Evolutionary conservation across 2,329 filamentous ascomycete species (phyloP), one percentile per base, ranked within the genome.

Genomic region (Teratosphaeriaceae sp.): DNA sequence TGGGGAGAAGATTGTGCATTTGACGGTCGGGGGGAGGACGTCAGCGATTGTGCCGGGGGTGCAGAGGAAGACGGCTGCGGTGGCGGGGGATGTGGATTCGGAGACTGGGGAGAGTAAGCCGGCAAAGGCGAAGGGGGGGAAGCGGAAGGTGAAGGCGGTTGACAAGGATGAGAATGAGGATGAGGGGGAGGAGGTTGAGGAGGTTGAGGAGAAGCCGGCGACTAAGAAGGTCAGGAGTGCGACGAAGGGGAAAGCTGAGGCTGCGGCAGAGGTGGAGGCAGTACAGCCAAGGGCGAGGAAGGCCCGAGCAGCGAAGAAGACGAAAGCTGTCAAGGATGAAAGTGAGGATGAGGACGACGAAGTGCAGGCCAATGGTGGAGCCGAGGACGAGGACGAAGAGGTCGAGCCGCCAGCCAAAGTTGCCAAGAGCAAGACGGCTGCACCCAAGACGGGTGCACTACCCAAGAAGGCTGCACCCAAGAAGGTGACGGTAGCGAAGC

Each of bases 1-100:
- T 51, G 92, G 92, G 0, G 83, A 88, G 50, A 88, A 84, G 64
- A 82, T 97, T 35, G 80, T 81, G 0, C 92, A 90, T 58, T 66
- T 97, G 38, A 96, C 84, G 0, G 90, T 97, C 0, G 90, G 90
- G 0, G 89, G 90, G 2, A 74, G 92, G 35, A 97, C 92, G 3
- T 95, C 87, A 58, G 94, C 89, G 37, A 84, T 90, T 40, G 88
- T 94, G 0, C 88, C 88, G 0, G 79, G 74, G 11, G 68, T 92
- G 21, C 92, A 97, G 69, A 94, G 88, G 71, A 95, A 94, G 71
- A 80, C 76, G 2, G 78, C 73, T 1, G 67, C 72, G 23, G 75
- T 79, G 13, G 71, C 75, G 15, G 76, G 72, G 4, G 76, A 78
- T 46, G 54, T 62, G 9, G 52, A 50, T 2, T 27, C 26, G 9